phyloP scores from a whole-genome alignment of 768 basidiomycete species.

The Lactarius akahatsu region DNA sequence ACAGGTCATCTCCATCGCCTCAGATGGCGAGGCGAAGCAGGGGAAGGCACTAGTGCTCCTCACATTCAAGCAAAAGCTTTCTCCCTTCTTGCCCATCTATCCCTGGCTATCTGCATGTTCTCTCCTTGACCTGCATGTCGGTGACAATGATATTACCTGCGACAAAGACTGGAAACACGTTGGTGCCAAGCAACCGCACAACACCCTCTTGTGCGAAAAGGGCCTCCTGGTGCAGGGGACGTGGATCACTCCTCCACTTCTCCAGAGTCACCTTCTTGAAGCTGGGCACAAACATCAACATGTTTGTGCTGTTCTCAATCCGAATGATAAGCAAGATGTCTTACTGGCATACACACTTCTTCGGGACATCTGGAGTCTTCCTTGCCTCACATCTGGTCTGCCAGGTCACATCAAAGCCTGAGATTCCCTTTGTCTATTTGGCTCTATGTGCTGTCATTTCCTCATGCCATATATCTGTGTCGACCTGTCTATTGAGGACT shows the following conservation, averaged over 20 bases:
- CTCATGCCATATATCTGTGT: no score
- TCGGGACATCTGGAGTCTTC: no score
- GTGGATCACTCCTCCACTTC: not conserved
- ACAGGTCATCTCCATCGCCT: not conserved
- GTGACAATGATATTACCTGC: conserved; percentile 2
- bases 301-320: no score
- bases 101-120: not conserved
- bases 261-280: no score
- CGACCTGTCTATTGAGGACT: no score
- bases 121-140: not conserved
- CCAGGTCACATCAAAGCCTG: no score
- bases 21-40: no score
- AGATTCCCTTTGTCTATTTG: no score
- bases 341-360: no score
- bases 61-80: not conserved
- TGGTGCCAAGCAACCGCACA: not conserved
- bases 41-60: not conserved
- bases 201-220: conserved; percentile 1
- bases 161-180: conserved; percentile 16
- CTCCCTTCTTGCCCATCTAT: not conserved
- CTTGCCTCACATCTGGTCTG: no score
- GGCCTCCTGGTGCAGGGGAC: not conserved
- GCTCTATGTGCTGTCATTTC: no score
- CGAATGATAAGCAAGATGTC: no score
- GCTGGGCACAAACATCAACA: not conserved